Evolutionary conservation across 2,329 filamentous ascomycete genomes (phyloP).

Genomic region (Acephala macrosclerotiorum): DNA sequence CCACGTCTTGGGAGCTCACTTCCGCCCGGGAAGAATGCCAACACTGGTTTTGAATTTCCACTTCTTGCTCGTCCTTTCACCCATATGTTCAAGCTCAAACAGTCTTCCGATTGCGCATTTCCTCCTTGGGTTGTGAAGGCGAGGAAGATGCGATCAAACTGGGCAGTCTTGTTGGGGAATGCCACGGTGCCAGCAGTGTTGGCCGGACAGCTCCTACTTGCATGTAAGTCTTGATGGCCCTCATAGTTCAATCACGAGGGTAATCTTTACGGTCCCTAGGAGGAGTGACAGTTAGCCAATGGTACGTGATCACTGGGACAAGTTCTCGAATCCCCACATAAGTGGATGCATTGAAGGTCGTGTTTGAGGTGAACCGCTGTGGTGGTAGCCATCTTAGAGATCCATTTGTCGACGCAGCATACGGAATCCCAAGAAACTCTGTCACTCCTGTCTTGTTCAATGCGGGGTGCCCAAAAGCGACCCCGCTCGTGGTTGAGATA

Average conservation of each 20-base stretch:
- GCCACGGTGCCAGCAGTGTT: slow-evolving; percentile 18
- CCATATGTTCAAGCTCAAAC: slow-evolving; percentile 46
- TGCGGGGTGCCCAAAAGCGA: slow-evolving; percentile 14
- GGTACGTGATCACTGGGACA: neutral
- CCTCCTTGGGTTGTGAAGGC: slow-evolving; percentile 22
- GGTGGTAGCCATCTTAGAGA: slow-evolving; percentile 18
- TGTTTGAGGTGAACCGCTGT: slow-evolving; percentile 10
- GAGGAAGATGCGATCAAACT: slow-evolving; percentile 22
- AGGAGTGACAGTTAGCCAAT: neutral
- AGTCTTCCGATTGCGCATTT: slow-evolving; percentile 41
- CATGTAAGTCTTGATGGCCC: neutral
- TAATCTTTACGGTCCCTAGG: neutral
- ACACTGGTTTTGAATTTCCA: neutral
- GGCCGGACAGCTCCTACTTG: slow-evolving; percentile 16
- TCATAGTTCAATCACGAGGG: neutral
- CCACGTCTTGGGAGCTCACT: slow-evolving; percentile 1
- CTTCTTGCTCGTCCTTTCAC: slow-evolving; percentile 27
- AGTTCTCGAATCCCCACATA: slow-evolving; percentile 2
- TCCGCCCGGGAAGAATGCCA: slow-evolving; percentile 18
- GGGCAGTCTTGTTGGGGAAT: slow-evolving; percentile 24
- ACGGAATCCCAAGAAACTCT: slow-evolving; percentile 23
- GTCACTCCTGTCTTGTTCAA: slow-evolving; percentile 14
- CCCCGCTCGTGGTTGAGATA: slow-evolving; percentile 19
- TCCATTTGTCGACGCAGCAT: slow-evolving; percentile 18
- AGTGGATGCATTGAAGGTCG: slow-evolving; percentile 12